Evolutionary conservation across 306 rosid species (phyloP).

Genomic region (Phaseolus lunatus): DNA sequence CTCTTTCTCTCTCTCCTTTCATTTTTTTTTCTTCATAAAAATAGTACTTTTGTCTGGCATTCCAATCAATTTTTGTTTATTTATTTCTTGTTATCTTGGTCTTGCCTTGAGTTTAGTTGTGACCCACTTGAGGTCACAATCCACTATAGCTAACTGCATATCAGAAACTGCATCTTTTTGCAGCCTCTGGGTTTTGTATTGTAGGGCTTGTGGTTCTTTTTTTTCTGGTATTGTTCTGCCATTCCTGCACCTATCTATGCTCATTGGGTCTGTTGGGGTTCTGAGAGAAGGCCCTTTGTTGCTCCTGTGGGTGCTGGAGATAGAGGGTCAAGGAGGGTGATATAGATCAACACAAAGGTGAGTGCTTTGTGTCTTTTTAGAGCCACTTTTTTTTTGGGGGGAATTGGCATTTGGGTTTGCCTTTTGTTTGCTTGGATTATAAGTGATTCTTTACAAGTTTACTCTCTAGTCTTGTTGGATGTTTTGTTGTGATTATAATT

Average conservation of each 20-base stretch:
- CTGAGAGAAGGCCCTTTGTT: slow-evolving; percentile 52
- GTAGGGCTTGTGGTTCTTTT: slow-evolving; percentile 51
- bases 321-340: slow-evolving; percentile 72
- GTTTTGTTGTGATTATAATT: slow-evolving; percentile 48
- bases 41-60: slow-evolving; percentile 66
- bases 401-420: slow-evolving; percentile 51
- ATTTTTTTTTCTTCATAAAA: slow-evolving; percentile 50
- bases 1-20: slow-evolving; percentile 4
- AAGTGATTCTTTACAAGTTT: slow-evolving; percentile 69
- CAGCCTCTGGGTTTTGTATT: slow-evolving; percentile 61
- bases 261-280: slow-evolving; percentile 55
- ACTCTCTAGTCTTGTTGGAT: slow-evolving; percentile 40
- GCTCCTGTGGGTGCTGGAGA: slow-evolving; percentile 64
- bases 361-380: slow-evolving; percentile 60
- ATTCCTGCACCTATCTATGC: slow-evolving; percentile 59
- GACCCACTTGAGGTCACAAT: slow-evolving; percentile 63
- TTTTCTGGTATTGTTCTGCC: slow-evolving; percentile 40
- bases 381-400: slow-evolving; percentile 40
- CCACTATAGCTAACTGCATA: slow-evolving; percentile 50
- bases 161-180: slow-evolving; percentile 45
- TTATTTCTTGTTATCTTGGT: slow-evolving; percentile 24
- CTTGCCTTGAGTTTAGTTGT: slow-evolving; percentile 44
- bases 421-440: slow-evolving; percentile 72
- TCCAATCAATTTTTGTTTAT: slow-evolving; percentile 33
- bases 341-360: slow-evolving; percentile 72